Conservation (phyloP, 257 asterid species). For the Dorcoceras hygrometricum region DNA sequence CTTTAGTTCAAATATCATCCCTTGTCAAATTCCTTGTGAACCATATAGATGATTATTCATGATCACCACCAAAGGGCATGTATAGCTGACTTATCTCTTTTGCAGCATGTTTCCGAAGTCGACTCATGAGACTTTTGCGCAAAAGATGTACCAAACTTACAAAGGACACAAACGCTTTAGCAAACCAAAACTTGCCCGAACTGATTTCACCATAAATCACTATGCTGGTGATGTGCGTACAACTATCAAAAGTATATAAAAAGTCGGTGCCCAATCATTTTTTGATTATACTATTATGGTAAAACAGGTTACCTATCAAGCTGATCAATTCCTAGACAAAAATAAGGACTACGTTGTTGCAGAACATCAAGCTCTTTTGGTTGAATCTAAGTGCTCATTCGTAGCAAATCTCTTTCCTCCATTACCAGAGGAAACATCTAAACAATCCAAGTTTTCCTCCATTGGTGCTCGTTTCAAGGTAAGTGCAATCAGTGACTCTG, state of each 20-base stretch:
- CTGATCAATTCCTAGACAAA: constrained; percentile 90
- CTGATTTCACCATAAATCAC: constrained; percentile 84
- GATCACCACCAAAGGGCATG: background rate
- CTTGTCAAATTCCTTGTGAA: too few species aligned
- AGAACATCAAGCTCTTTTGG: constrained; percentile 88
- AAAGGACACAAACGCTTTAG: constrained; percentile 84
- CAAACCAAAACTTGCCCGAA: constrained; percentile 89
- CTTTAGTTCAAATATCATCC: background rate
- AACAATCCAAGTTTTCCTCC: constrained; percentile 92
- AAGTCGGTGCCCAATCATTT: constrained; percentile 23
- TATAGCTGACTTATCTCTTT: constrained; percentile 30
- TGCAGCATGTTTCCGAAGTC: constrained; percentile 98
- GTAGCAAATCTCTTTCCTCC: constrained; percentile 76
- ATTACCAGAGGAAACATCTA: constrained; percentile 72
- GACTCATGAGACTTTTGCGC: constrained; percentile 93
- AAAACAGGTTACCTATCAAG: constrained; percentile 81
- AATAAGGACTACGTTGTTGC: constrained; percentile 93
- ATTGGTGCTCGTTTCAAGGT: constrained; percentile 95
- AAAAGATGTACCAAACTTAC: constrained; percentile 95
- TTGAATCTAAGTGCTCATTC: constrained; percentile 66
- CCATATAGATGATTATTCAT: too few species aligned
- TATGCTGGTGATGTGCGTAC: constrained; percentile 93
- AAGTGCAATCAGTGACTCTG: constrained; percentile 21
- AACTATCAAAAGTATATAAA: constrained; percentile 2
- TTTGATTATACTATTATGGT: constrained; percentile 25